A percentile compares a stretch with the other conserved stretches of the same genome.
These are phyloP conservation scores for Colletotrichum karsti DNA, from an alignment of 2,329 filamentous ascomycete genomes.

Conservation along the genomic window DNA sequence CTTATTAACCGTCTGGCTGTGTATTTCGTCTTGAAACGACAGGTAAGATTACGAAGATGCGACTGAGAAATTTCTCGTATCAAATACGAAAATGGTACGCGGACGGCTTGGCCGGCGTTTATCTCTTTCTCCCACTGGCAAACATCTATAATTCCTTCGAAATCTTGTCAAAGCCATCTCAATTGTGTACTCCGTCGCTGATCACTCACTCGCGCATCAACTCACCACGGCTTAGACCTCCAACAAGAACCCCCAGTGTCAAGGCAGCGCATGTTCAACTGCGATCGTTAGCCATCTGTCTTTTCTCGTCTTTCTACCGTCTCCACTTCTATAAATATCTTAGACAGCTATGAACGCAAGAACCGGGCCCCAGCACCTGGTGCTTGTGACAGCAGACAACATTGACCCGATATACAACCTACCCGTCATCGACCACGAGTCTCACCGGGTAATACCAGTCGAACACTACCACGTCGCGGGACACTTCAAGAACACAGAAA, in stretches of 20 bases:
- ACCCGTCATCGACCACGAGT: conserved; percentile 26
- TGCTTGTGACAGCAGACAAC: conserved; percentile 41
- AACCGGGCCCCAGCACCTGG: rapidly evolving
- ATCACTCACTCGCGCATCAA: too few relatives aligned
- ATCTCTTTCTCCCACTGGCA: background rate
- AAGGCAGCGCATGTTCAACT: too few relatives aligned
- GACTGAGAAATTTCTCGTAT: background rate
- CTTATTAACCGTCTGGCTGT: too few relatives aligned
- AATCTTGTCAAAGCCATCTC: too few relatives aligned
- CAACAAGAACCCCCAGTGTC: too few relatives aligned
- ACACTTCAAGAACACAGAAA: conserved; percentile 27
- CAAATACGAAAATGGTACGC: background rate
- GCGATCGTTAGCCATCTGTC: too few relatives aligned
- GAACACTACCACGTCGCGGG: conserved; percentile 29
- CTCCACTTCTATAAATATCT: background rate
- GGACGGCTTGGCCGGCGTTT: background rate
- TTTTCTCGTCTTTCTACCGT: too few relatives aligned
- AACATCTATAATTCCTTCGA: too few relatives aligned
- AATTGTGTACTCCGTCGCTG: too few relatives aligned
- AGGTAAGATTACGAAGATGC: background rate
- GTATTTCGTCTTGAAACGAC: background rate
- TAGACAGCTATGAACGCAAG: background rate
- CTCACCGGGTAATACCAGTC: conserved; percentile 3
- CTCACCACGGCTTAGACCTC: too few relatives aligned
- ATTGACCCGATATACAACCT: conserved; percentile 23